Base-by-base conservation (phyloP, 805 yeast species). In the Nakazawaea holstii region DNA sequence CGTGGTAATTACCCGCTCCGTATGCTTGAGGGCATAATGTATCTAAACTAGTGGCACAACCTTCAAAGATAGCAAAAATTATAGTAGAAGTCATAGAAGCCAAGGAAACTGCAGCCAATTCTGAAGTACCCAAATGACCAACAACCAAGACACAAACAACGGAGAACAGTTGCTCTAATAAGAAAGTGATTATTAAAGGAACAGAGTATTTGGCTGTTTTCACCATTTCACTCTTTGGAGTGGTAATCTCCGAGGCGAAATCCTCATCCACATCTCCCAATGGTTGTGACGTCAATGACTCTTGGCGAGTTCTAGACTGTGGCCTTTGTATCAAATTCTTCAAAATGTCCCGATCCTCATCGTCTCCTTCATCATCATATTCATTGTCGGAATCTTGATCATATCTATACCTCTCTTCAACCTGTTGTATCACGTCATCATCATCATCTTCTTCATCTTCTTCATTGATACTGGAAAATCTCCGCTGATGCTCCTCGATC, bases 51-150 rank as follows among this genome's bases (percentile, higher is more conserved):
- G 92, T 85, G 14, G 89, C 74, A 1, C 85, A 77, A 13, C 92
- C 94, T 61, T 84, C 89, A 55, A 84, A 80, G 1, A 85, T 74
- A 26, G 90, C 88, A 52, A 83, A 74, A 1, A 84, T 75, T 37
- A 86, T 84, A 50, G 85, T 84, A 2, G 89, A 87, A 1, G 91
- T 83, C 91, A 85, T 85, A 15, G 88, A 77, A 7, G 87, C 82
- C 55, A 86, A 67, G 6, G 88, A 79, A 7, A 83, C 87, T 10
- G 89, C 92, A 7, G 91, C 92, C 43, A 86, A 68, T 59, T 83
- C 89, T 11, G 73, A 71, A 44, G 77, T 80, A 5, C 94, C 94
- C 46, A 86, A 65, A 55, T 81, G 79, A 2, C 92, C 90, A 0
- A 90, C 97, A 15, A 82, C 74, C 52, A 89, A 79, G 15, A 88